Evolutionary conservation across 2,329 filamentous ascomycete genomes (phyloP), one percentile per base, ranked within the genome.

Genomic region (Aspergillus clavatus): DNA sequence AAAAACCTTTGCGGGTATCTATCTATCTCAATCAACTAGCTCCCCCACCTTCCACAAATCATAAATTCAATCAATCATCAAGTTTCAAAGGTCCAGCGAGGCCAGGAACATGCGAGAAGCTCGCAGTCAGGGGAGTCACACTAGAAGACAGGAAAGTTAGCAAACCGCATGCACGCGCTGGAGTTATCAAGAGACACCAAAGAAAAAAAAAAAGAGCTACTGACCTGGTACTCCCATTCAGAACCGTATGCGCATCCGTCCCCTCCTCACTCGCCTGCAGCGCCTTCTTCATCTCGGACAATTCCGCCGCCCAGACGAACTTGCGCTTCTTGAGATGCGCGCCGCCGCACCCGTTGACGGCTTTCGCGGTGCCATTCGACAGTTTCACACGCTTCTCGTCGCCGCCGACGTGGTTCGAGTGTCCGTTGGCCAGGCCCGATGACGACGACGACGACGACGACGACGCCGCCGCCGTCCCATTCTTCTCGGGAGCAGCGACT

Each of bases 181-280:
- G n/a, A n/a, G n/a, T n/a, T n/a, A n/a, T n/a, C n/a, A n/a, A n/a
- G n/a, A n/a, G n/a, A n/a, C n/a, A n/a, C n/a, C n/a, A n/a, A n/a
- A n/a, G n/a, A n/a, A n/a, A n/a, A n/a, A n/a, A n/a, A n/a, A n/a
- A n/a, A n/a, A n/a, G n/a, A n/a, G n/a, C n/a, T 28, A 37, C 50
- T 56, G 72, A 88, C 86, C 86, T 91, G 5, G 89, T 93, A 61
- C 82, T 80, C 8, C 88, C 87, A 64, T 91, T 82, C 63, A 86
- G 83, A 23, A 96, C 87, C 8, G 84, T 86, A 85, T 90, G 94
- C 2, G 90, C 90, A 71, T 96, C 90, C 52, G 87, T 93, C 1
- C 88, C 89, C 7, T 86, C 85, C 42, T 77, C 75, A 35, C 84
- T 81, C 50, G 83, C 79, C 56, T 88, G 82, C 19, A 95, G 85